These are phyloP conservation scores for Zygoascus hellenicus DNA, from an alignment of 1,139 yeast species.

Conservation along the genomic window DNA sequence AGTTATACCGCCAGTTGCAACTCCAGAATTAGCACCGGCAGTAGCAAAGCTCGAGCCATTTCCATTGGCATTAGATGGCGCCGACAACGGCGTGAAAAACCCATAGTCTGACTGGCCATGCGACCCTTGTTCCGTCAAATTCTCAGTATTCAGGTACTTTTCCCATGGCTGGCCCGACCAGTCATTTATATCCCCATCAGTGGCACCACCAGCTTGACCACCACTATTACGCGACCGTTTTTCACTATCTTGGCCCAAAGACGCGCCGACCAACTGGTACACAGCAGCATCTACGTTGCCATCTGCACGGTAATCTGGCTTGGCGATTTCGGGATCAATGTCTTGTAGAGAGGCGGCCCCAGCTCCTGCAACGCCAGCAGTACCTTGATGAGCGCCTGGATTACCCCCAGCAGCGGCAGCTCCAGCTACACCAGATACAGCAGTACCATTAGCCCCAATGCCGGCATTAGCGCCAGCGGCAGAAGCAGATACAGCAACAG, in stretches of 20 bases:
- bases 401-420: too few relatives aligned
- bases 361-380: too few relatives aligned
- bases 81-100: constrained; percentile 5
- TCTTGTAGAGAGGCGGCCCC: constrained; percentile 5
- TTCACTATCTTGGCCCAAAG: constrained; percentile 13
- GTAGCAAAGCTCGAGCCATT: too few relatives aligned
- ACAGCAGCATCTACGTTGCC: constrained; percentile 18
- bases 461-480: constrained; percentile 3
- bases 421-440: too few relatives aligned
- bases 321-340: constrained; percentile 10
- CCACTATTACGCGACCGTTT: constrained; percentile 7
- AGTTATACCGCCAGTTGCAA: constrained; percentile 5
- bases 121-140: constrained; percentile 13
- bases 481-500: background rate
- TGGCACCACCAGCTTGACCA: constrained; percentile 11
- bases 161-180: constrained; percentile 19
- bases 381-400: too few relatives aligned
- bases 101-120: constrained; percentile 3
- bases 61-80: too few relatives aligned
- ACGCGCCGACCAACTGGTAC: constrained; percentile 16
- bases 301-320: constrained; percentile 13
- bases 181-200: constrained; percentile 12
- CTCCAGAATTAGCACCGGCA: constrained; percentile 2
- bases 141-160: constrained; percentile 21
- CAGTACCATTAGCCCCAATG: too few relatives aligned